A percentile compares a stretch with the other conserved stretches of the same genome.
Conservation (phyloP, 257 asterid species). For the Voacanga thouarsii region DNA sequence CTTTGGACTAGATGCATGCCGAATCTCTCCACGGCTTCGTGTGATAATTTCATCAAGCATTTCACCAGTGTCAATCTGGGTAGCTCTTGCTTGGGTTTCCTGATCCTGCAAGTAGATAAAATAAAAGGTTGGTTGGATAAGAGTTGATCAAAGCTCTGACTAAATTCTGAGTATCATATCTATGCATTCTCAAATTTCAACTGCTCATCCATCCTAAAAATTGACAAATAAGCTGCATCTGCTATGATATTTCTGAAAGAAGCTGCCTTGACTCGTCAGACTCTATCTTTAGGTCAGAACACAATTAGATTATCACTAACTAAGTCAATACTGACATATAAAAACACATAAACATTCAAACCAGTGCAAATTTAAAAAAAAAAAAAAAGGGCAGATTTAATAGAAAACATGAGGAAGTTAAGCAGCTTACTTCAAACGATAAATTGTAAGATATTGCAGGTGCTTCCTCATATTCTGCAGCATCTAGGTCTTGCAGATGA, state of each 20-base stretch:
- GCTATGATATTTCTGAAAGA: background rate
- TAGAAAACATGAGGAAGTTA: background rate
- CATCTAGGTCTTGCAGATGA: slow-evolving; percentile 89
- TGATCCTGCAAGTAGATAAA: slow-evolving; percentile 43
- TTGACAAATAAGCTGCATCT: background rate
- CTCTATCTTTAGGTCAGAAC: background rate
- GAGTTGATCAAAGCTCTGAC: background rate
- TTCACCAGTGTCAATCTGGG: slow-evolving; percentile 53
- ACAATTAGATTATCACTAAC: background rate
- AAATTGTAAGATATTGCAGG: slow-evolving; percentile 66
- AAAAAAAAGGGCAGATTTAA: background rate
- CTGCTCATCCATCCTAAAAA: background rate
- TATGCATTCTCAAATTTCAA: background rate
- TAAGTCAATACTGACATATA: background rate
- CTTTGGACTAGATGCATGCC: slow-evolving; percentile 66
- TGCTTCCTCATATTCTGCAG: slow-evolving; percentile 95
- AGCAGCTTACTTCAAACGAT: slow-evolving; percentile 54
- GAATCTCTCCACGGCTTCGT: slow-evolving; percentile 87
- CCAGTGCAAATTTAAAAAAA: background rate
- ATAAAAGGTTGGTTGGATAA: background rate
- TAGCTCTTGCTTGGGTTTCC: slow-evolving; percentile 34
- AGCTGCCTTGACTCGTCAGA: background rate
- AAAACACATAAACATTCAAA: background rate
- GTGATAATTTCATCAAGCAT: slow-evolving; percentile 74
- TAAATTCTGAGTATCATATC: background rate